Evolutionary conservation across 1,284 basidiomycete genomes (phyloP).

Genomic region (Sphagnurus paluster): DNA sequence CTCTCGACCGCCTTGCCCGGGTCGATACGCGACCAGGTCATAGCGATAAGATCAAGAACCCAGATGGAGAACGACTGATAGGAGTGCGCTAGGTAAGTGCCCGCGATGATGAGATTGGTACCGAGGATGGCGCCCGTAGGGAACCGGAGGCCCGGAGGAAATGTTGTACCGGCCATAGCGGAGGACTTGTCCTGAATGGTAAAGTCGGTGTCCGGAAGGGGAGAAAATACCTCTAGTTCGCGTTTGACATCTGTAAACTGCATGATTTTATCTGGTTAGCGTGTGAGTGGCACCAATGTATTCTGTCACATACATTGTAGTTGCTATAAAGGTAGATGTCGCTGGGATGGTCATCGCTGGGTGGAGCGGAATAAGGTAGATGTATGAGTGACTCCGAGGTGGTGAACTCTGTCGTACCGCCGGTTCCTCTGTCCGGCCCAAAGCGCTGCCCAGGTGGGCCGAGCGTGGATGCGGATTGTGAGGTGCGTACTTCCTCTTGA

Average conservation of each 20-base stretch:
- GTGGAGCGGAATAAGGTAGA: conserved; percentile 70
- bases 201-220: conserved; percentile 71
- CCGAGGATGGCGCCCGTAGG: conserved; percentile 90
- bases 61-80: conserved; percentile 91
- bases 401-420: conserved; percentile 44
- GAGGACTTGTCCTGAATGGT: conserved; percentile 73
- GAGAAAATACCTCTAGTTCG: conserved; percentile 86
- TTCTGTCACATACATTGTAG: conserved; percentile 74
- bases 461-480: conserved; percentile 40
- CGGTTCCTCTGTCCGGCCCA: conserved; percentile 41
- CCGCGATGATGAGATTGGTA: conserved; percentile 84
- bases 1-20: conserved; percentile 74
- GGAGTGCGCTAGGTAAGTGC: conserved; percentile 87
- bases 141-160: conserved; percentile 92
- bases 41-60: conserved; percentile 78
- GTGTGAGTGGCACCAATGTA: conserved; percentile 7
- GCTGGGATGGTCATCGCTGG: conserved; percentile 73
- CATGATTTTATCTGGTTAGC: conserved; percentile 6
- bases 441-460: conserved; percentile 62
- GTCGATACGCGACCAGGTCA: conserved; percentile 86
- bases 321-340: conserved; percentile 85
- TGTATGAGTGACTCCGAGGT: conserved; percentile 65
- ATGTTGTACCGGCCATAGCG: conserved; percentile 70
- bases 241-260: conserved; percentile 94
- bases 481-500: conserved; percentile 51